These are phyloP conservation scores for Bidens hawaiensis DNA, from an alignment of 140 eudicot genomes.

Conservation along the genomic window DNA sequence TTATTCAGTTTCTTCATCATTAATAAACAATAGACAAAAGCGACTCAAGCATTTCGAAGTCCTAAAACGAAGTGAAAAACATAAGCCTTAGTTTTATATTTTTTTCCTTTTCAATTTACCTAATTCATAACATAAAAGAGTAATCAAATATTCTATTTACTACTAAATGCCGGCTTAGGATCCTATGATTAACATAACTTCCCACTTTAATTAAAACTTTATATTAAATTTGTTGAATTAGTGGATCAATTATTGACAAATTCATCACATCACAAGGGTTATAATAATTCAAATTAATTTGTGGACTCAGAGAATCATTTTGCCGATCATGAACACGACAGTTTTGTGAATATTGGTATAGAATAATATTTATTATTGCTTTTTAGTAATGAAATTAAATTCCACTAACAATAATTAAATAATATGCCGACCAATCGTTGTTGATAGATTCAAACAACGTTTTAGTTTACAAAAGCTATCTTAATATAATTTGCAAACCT, in stretches of 20 bases:
- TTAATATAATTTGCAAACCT: neutral
- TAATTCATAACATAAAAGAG: neutral
- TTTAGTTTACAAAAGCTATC: neutral
- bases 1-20: too few relatives aligned
- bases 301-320: constrained; percentile 1
- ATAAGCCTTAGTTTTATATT: too few relatives aligned
- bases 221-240: neutral
- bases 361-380: neutral
- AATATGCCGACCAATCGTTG: constrained; percentile 13
- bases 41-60: too few relatives aligned
- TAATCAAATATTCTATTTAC: neutral
- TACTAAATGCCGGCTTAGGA: constrained; percentile 19
- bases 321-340: constrained; percentile 29
- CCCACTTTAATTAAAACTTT: constrained; percentile 1
- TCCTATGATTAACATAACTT: constrained; percentile 18
- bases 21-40: too few relatives aligned
- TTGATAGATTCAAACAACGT: neutral
- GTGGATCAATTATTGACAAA: constrained; percentile 9
- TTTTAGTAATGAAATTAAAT: neutral
- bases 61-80: too few relatives aligned
- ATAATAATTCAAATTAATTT: neutral
- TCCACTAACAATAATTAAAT: neutral
- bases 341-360: constrained; percentile 6
- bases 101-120: too few relatives aligned
- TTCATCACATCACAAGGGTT: constrained; percentile 8